Conservation (phyloP, 257 asterid species). For the Cruciata laevipes region DNA sequence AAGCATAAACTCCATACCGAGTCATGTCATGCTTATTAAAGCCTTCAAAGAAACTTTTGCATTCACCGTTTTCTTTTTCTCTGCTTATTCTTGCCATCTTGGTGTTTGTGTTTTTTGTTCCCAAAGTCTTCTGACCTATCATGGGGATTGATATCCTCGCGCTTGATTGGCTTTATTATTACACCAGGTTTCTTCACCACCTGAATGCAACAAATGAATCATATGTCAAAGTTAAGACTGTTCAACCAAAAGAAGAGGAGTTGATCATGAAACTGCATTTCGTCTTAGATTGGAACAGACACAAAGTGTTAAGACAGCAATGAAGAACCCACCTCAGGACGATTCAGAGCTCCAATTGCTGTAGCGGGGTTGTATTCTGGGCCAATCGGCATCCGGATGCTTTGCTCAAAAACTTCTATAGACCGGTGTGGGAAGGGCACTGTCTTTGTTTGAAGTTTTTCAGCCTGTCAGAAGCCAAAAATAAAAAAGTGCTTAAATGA, state of each 20-base stretch:
- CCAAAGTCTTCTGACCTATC: constrained; percentile 36
- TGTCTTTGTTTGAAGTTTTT: constrained; percentile 70
- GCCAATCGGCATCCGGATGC: constrained; percentile 90
- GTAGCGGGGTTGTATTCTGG: constrained; percentile 82
- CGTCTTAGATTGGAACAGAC: not conserved
- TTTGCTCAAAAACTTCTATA: constrained; percentile 68
- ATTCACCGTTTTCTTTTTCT: constrained; percentile 15
- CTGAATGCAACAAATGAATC: constrained; percentile 29
- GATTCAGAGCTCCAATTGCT: constrained; percentile 67
- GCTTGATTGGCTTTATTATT: constrained; percentile 65
- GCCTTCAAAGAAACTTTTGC: constrained; percentile 7
- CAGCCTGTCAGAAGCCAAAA: constrained; percentile 49
- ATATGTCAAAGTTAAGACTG: not conserved
- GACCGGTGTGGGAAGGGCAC: constrained; percentile 85
- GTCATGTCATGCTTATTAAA: not conserved
- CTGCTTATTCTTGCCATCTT: constrained; percentile 24
- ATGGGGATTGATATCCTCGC: constrained; percentile 46
- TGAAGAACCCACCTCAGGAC: constrained; percentile 63
- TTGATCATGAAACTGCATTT: not conserved
- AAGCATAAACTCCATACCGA: not conserved
- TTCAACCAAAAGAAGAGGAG: not conserved
- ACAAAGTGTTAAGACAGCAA: not conserved
- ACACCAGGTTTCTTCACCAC: constrained; percentile 76
- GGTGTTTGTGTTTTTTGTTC: constrained; percentile 32
- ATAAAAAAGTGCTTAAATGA: not conserved